Base-by-base conservation (phyloP, 1,284 basidiomycete species). In the Stygiomarasmius scandens region DNA sequence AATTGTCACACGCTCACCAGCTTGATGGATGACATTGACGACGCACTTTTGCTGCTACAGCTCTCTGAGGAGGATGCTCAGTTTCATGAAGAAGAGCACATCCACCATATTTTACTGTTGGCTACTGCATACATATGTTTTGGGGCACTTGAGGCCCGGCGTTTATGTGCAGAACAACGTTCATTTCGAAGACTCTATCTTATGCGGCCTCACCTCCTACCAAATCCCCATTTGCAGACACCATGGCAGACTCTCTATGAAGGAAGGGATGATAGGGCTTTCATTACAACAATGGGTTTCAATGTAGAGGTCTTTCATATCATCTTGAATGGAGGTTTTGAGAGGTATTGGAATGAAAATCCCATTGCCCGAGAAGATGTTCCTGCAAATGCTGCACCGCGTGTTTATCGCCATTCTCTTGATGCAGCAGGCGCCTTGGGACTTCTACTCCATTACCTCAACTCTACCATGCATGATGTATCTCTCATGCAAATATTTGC, bases 361-460 rank as follows among this genome's bases (percentile, higher is more conserved):
- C 55, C 74, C 49, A 64, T 83, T 3, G 29, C 29, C 0, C 67
- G 71, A 0, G 22, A 46, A 32, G 77, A 80, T 62, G 64, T 65
- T 0, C 52, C 61, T 68, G 63, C 62, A 73, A 67, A 61, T 0
- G 67, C 68, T n/a, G 68, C 2, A 19, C 10, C 20, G 25, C 61
- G 2, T 22, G 41, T 24, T 24, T 61, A 23, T 1, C 27, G 63
- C 2, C 63, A 73, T 3, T 81, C 77, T 1, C 67, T 83, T 22
- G 74, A 79, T 73, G 75, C 77, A n/a, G 67, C 67, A 8, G 77
- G 80, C n/a, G 79, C 73, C 0, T 69, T 83, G 2, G 79, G 79
- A 0, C 71, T 82, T 1, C 55, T 73, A 0, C 68, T 81, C 0
- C 79, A 83, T 56, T 82, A 70, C 49, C 65, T 83, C 3, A 68